Base-by-base conservation (phyloP, 495 filamentous ascomycete species). In the Hyphodiscus hymeniophilus region DNA sequence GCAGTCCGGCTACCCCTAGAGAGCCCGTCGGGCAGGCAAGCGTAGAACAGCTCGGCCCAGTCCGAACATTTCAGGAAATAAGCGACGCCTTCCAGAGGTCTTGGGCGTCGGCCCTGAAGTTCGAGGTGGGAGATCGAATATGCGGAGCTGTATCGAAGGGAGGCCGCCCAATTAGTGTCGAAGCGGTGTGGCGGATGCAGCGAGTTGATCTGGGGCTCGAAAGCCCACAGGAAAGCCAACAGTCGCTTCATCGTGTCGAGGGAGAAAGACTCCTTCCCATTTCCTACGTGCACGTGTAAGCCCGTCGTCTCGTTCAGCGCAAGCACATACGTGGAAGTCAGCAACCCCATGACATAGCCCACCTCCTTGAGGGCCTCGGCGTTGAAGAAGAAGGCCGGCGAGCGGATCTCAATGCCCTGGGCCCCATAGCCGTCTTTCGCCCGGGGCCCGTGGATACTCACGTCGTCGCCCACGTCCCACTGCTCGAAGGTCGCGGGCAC, bases 231-330 rank as follows among this genome's bases (percentile, higher is more conserved):
- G 13, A 71, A 61, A 6, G 55, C 48, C 5, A 61, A 47, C 1
- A 69, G 36, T n/a, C 64, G 66, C 31, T 61, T 63, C 2, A 66
- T 28, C 0, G 54, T 56, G 1, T 46, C 38, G 2, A 61, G 34
- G 3, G 54, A 34, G 36, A 67, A 65, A n/a, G 41, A 45, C 1
- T 52, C 39, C 11, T 2, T 30, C 13, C 59, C 61, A 38, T 65
- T 60, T 3, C 62, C 68, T 3, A 73, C 51, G 41, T 69, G 64
- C 23, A 70, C 65, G 24, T 68, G 63, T 3, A 71, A 50, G 16
- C 65, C 63, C 26, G 57, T 62, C 2, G 46, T 51, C 0, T 45
- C 33, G 51, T 71, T 69, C 17, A 63, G 43, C 4, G 60, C 45
- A 15, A 66, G 30, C 10, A 63, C 48, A 51, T 58, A 60, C 1